phyloP scores from a whole-genome alignment of 345 rosid genomes.

The Mangifera indica region DNA sequence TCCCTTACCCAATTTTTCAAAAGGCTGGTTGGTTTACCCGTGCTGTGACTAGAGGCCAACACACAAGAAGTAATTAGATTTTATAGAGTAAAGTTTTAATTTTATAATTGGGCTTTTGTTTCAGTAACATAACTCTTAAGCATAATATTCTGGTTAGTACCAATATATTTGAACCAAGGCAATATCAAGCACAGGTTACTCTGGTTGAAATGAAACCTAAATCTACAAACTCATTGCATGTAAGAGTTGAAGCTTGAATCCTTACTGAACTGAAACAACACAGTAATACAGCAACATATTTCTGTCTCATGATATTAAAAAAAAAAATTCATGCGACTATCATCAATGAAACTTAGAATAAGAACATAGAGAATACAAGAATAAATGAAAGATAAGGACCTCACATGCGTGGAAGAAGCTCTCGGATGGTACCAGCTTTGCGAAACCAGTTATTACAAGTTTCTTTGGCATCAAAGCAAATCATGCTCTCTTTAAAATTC shows the following conservation, averaged over 20 bases:
- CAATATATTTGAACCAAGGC: not conserved
- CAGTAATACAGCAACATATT: not conserved
- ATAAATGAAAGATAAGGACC: slow-evolving; percentile 25
- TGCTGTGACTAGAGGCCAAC: not conserved
- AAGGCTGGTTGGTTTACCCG: not conserved
- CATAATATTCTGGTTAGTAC: not conserved
- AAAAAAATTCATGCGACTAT: not conserved
- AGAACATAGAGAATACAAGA: slow-evolving; percentile 7
- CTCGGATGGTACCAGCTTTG: slow-evolving; percentile 78
- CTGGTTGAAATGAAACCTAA: not conserved
- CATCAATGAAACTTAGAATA: not conserved
- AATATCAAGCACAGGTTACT: not conserved
- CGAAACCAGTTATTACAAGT: slow-evolving; percentile 90
- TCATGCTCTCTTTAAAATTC: slow-evolving; percentile 60
- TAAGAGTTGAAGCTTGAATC: not conserved
- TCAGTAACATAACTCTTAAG: not conserved
- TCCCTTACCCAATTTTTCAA: not conserved
- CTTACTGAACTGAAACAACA: not conserved
- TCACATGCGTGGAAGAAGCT: slow-evolving; percentile 95
- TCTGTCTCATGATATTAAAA: not conserved
- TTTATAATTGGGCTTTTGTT: not conserved
- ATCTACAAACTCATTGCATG: not conserved
- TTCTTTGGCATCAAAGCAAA: slow-evolving; percentile 76
- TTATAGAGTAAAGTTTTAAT: not conserved
- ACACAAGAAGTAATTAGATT: not conserved